Conservation (phyloP, 2,329 filamentous ascomycete genomes). For the Fusarium fujikuroi region DNA sequence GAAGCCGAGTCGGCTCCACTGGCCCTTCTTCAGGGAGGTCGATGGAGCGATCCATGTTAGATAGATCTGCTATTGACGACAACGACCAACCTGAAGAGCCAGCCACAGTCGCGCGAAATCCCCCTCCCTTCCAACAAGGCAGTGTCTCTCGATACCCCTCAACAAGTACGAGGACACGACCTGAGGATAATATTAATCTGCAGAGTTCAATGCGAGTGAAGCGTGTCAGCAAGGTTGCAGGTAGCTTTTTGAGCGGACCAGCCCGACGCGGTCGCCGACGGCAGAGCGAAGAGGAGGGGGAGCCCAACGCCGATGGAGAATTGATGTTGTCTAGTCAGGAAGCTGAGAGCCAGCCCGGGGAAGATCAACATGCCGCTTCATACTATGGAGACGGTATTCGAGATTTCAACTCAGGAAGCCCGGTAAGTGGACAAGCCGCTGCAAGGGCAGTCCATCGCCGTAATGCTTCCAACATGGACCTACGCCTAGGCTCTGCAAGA, state of each 20-base stretch:
- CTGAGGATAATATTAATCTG: slow-evolving; percentile 71
- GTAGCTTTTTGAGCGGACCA: slow-evolving; percentile 82
- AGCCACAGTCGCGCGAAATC: slow-evolving; percentile 60
- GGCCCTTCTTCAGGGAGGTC: slow-evolving; percentile 52
- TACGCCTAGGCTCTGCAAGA: slow-evolving; percentile 47
- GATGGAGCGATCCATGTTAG: slow-evolving; percentile 48
- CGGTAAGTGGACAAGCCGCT: slow-evolving; percentile 61
- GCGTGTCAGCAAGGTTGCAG: slow-evolving; percentile 77
- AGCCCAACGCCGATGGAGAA: slow-evolving; percentile 57
- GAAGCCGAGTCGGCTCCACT: slow-evolving; percentile 51
- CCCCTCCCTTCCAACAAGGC: slow-evolving; percentile 58
- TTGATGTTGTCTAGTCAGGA: slow-evolving; percentile 55
- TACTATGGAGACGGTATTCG: slow-evolving; percentile 57
- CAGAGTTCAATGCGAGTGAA: slow-evolving; percentile 83
- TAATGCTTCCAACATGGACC: slow-evolving; percentile 52
- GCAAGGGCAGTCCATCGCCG: slow-evolving; percentile 56
- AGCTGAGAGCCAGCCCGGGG: slow-evolving; percentile 53
- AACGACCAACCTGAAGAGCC: slow-evolving; percentile 61
- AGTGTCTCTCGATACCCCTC: slow-evolving; percentile 65
- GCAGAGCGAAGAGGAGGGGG: slow-evolving; percentile 63
- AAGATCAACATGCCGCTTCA: slow-evolving; percentile 53
- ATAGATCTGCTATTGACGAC: slow-evolving; percentile 55
- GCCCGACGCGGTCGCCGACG: slow-evolving; percentile 76
- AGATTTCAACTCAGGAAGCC: slow-evolving; percentile 68
- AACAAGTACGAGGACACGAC: slow-evolving; percentile 60